Conservation (phyloP, 2,329 filamentous ascomycete species). For the Arthroderma sp. region DNA sequence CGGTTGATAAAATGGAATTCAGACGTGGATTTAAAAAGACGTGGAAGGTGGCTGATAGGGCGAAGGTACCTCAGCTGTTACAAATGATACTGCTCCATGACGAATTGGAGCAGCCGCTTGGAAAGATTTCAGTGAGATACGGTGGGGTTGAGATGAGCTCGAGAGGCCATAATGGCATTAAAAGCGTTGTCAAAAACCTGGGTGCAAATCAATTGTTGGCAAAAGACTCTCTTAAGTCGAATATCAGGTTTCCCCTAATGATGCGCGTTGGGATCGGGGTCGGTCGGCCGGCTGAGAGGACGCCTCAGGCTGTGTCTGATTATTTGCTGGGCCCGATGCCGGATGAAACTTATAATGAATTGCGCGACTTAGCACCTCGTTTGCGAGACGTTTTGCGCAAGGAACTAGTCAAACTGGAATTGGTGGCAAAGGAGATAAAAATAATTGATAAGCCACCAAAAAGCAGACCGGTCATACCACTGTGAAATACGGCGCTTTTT, state of each 20-base stretch:
- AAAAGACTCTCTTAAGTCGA: too few relatives aligned
- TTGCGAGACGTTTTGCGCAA: too few relatives aligned
- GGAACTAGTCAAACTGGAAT: too few relatives aligned
- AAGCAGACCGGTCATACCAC: too few relatives aligned
- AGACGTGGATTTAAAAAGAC: slow-evolving; percentile 10
- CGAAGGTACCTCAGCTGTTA: slow-evolving; percentile 13
- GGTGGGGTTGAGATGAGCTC: slow-evolving; percentile 46
- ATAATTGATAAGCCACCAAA: too few relatives aligned
- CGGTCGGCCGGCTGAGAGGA: slow-evolving; percentile 61
- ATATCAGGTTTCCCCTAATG: slow-evolving; percentile 28
- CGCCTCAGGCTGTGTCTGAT: slow-evolving; percentile 52
- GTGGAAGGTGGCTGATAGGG: slow-evolving; percentile 16
- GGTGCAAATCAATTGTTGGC: slow-evolving; percentile 20
- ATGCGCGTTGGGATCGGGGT: slow-evolving; percentile 69
- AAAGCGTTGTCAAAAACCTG: slow-evolving; percentile 48
- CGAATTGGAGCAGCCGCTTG: slow-evolving; percentile 63
- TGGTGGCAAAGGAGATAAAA: too few relatives aligned
- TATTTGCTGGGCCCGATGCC: slow-evolving; percentile 66
- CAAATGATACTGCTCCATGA: slow-evolving; percentile 73
- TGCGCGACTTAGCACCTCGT: too few relatives aligned
- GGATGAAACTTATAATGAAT: too few relatives aligned
- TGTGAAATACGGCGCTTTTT: too few relatives aligned
- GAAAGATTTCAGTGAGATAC: slow-evolving; percentile 50
- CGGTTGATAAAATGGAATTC: slow-evolving; percentile 2
- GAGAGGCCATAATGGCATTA: slow-evolving; percentile 62